Conservation (phyloP, 345 rosid genomes). For the Melaleuca alternifolia region DNA sequence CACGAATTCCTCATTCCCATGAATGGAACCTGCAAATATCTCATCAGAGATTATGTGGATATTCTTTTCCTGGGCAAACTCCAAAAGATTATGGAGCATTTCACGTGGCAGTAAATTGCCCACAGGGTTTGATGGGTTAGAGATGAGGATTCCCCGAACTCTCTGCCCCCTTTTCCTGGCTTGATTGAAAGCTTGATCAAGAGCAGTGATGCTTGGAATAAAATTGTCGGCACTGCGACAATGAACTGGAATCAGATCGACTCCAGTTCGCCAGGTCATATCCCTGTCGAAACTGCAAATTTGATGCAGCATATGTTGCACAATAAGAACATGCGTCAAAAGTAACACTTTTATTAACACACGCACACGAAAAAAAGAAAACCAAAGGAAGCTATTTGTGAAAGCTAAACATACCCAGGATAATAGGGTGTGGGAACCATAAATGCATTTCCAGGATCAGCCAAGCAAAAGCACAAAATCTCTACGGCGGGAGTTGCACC, state of each 20-base stretch:
- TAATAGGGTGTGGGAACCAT: slow-evolving; percentile 84
- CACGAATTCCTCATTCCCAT: slow-evolving; percentile 65
- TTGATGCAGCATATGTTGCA: neutral
- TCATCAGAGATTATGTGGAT: slow-evolving; percentile 85
- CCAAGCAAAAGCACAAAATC: slow-evolving; percentile 77
- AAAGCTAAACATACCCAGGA: slow-evolving; percentile 53
- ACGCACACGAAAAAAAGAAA: neutral
- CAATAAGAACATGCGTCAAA: neutral
- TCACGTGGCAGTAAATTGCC: slow-evolving; percentile 64
- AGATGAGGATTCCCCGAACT: slow-evolving; percentile 68
- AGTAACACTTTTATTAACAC: neutral
- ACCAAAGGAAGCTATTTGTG: neutral
- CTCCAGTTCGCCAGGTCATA: slow-evolving; percentile 67
- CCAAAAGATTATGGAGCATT: slow-evolving; percentile 40
- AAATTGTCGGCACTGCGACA: slow-evolving; percentile 83
- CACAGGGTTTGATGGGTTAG: slow-evolving; percentile 86
- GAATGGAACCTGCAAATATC: slow-evolving; percentile 71
- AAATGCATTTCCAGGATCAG: slow-evolving; percentile 85
- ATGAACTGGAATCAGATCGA: slow-evolving; percentile 79
- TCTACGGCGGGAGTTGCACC: slow-evolving; percentile 92
- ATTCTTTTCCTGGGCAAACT: slow-evolving; percentile 72
- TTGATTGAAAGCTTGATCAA: slow-evolving; percentile 80
- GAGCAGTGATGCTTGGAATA: slow-evolving; percentile 41
- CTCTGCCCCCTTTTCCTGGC: slow-evolving; percentile 70
- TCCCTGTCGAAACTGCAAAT: slow-evolving; percentile 80